A percentile compares a stretch with the other conserved stretches of the same genome.
Evolutionary conservation across 306 rosid species (phyloP).

Genomic region (Quercus rubra): DNA sequence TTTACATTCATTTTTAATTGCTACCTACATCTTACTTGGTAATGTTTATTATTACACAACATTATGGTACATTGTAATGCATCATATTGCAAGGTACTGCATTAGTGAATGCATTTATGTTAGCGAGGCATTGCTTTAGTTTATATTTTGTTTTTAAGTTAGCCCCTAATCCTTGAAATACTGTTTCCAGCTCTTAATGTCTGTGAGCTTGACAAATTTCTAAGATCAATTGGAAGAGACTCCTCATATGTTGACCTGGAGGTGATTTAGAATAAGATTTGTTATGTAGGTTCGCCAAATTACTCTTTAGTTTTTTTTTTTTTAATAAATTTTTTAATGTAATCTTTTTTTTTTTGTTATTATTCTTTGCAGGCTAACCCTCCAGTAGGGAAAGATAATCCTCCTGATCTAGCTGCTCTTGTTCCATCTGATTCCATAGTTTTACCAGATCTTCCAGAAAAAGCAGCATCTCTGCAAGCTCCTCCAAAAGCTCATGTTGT

Average conservation of each 20-base stretch:
- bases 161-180: background rate
- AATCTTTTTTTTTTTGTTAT: slow-evolving; percentile 2
- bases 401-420: slow-evolving; percentile 89
- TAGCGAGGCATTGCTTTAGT: background rate
- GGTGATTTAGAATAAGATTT: slow-evolving; percentile 42
- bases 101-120: background rate
- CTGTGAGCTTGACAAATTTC: slow-evolving; percentile 68
- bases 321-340: background rate
- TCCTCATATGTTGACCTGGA: slow-evolving; percentile 88
- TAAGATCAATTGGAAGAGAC: slow-evolving; percentile 68
- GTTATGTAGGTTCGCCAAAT: background rate
- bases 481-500: slow-evolving; percentile 35
- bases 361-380: slow-evolving; percentile 71
- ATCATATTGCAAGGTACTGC: background rate
- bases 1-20: background rate
- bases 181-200: slow-evolving; percentile 61
- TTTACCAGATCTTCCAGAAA: slow-evolving; percentile 53
- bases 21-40: background rate
- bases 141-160: background rate
- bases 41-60: background rate
- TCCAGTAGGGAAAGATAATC: slow-evolving; percentile 82
- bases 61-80: background rate
- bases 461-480: slow-evolving; percentile 43
- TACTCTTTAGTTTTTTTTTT: background rate
- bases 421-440: slow-evolving; percentile 55